Percentiles rank a stretch among this genome's conserved stretches.
These are phyloP conservation scores for Boletus subcaerulescens DNA, from an alignment of 768 basidiomycete genomes.

Conservation along the genomic window DNA sequence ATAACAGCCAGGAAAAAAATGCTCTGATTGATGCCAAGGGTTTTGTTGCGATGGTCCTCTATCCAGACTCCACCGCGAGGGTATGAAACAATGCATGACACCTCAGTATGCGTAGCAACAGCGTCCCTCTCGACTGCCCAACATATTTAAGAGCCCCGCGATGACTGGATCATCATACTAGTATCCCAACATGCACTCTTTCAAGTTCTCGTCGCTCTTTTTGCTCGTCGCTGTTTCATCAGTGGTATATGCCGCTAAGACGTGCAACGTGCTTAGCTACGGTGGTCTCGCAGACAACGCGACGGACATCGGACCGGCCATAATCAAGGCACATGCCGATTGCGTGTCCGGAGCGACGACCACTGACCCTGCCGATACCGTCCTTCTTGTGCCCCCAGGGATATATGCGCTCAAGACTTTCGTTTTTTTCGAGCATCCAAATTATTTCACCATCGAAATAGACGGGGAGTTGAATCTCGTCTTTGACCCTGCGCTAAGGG, in stretches of 20 bases:
- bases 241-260: not conserved
- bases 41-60: too few species aligned
- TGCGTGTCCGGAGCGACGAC: not conserved
- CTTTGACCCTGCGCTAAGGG: not conserved
- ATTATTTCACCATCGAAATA: conserved; percentile 1
- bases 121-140: too few species aligned
- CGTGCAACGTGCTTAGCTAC: conserved; percentile 7
- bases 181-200: not conserved
- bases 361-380: not conserved
- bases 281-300: conserved; percentile 7
- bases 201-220: not conserved
- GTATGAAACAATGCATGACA: too few species aligned
- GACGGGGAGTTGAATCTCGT: conserved; percentile 2
- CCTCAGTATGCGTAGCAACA: too few species aligned
- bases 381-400: conserved; percentile 7
- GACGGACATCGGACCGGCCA: conserved; percentile 4
- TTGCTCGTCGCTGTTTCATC: not conserved
- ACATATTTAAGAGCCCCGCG: too few species aligned
- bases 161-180: too few species aligned
- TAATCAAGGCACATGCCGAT: conserved; percentile 1
- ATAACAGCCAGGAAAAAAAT: too few species aligned
- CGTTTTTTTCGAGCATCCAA: not conserved
- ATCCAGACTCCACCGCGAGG: too few species aligned
- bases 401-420: not conserved
- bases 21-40: too few species aligned